phyloP scores from a whole-genome alignment of 2,329 filamentous ascomycete genomes.

The Akanthomyces dipterigenus region DNA sequence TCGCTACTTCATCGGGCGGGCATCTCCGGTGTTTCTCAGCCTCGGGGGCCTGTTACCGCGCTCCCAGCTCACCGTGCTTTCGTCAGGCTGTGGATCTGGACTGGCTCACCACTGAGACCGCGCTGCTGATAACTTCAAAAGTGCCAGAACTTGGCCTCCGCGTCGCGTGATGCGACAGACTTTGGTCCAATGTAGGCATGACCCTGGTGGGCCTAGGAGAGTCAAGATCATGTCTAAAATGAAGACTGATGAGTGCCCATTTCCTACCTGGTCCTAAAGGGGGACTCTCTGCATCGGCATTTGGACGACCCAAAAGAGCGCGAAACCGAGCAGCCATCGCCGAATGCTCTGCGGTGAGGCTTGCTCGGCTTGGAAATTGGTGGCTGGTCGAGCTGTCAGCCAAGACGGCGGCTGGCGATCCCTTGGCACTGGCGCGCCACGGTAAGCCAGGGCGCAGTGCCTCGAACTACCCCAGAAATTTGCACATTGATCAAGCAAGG shows the following conservation, averaged over 20 bases:
- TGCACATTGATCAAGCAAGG: neutral
- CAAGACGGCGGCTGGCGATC: constrained; percentile 2
- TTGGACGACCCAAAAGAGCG: neutral
- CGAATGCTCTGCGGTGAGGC: neutral
- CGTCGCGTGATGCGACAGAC: constrained; percentile 4
- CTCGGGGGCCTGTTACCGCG: neutral
- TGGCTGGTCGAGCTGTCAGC: neutral
- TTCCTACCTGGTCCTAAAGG: neutral
- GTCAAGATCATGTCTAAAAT: neutral
- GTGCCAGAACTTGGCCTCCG: neutral
- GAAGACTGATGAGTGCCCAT: neutral
- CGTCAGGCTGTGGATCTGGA: neutral
- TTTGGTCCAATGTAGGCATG: neutral
- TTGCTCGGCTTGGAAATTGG: neutral
- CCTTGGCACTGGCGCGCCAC: neutral
- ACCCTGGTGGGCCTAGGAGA: neutral
- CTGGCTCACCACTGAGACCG: neutral
- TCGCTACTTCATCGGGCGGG: neutral
- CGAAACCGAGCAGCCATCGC: neutral
- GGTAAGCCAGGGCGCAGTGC: neutral
- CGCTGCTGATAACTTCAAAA: neutral
- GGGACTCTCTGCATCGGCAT: neutral
- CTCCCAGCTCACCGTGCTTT: neutral
- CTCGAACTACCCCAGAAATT: neutral
- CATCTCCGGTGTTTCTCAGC: neutral